Evolutionary conservation across 2,329 filamentous ascomycete species (phyloP).

Genomic region (Aureobasidium subglaciale): DNA sequence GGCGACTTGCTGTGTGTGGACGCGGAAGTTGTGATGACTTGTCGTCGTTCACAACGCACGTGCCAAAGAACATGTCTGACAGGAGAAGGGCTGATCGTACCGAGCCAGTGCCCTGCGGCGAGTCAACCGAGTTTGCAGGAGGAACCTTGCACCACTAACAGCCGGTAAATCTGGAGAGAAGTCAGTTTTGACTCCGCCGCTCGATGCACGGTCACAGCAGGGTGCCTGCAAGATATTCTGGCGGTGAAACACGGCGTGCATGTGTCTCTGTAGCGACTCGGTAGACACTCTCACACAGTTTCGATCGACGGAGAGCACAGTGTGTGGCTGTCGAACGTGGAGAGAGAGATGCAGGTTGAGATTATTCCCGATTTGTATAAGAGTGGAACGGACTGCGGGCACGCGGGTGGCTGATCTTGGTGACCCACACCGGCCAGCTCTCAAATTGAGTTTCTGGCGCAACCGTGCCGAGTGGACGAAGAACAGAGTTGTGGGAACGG

Average conservation of each 20-base stretch:
- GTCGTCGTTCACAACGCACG: constrained; percentile 2
- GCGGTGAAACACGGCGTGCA: neutral
- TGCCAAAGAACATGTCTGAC: constrained; percentile 11
- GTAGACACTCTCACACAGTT: neutral
- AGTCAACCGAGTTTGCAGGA: constrained; percentile 11
- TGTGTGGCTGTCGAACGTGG: neutral
- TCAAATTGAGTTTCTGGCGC: constrained; percentile 1
- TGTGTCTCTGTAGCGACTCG: neutral
- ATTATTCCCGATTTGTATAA: neutral
- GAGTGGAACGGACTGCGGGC: neutral
- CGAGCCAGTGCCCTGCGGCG: constrained; percentile 3
- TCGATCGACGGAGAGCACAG: neutral
- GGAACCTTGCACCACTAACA: neutral
- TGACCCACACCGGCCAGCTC: neutral
- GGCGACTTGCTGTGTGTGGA: neutral
- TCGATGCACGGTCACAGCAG: neutral
- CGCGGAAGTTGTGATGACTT: neutral
- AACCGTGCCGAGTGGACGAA: constrained; percentile 10
- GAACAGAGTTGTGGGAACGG: constrained; percentile 3
- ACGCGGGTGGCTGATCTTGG: neutral
- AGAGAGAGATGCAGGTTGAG: neutral
- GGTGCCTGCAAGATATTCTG: neutral
- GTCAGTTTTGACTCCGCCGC: neutral
- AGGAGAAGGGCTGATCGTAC: constrained; percentile 7
- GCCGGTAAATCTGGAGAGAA: constrained; percentile 10